Conservation (phyloP, 2,329 filamentous ascomycete genomes). For the Pyrenochaeta sp. region DNA sequence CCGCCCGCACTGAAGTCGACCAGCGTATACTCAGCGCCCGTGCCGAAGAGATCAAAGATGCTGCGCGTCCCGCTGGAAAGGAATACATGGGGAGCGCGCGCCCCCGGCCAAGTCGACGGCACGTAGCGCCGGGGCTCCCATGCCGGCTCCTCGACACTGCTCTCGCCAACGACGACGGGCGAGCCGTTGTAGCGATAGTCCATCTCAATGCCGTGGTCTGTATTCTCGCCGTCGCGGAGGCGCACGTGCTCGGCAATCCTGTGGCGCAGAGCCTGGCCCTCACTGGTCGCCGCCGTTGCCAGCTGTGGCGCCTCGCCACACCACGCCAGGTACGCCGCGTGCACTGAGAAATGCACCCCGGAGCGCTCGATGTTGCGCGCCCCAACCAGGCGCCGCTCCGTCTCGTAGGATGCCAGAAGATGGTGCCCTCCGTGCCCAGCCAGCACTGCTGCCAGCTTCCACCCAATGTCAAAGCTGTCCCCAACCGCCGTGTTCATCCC, state of each 20-base stretch:
- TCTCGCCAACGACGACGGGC: constrained; percentile 4
- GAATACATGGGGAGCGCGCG: constrained; percentile 41
- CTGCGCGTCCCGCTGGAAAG: constrained; percentile 33
- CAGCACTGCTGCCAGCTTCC: constrained; percentile 42
- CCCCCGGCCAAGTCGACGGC: constrained; percentile 41
- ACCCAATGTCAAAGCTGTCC: constrained; percentile 47
- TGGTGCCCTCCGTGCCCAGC: constrained; percentile 32
- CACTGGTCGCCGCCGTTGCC: neutral
- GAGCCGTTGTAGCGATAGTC: constrained; percentile 28
- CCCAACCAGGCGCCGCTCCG: constrained; percentile 38
- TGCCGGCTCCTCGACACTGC: constrained; percentile 6
- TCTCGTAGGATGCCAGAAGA: constrained; percentile 36
- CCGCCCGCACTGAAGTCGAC: constrained; percentile 19
- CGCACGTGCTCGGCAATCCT: constrained; percentile 14
- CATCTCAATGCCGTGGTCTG: constrained; percentile 37
- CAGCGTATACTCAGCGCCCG: constrained; percentile 25
- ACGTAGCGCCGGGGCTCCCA: constrained; percentile 25
- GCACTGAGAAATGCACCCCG: constrained; percentile 12
- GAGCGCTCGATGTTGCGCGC: constrained; percentile 33
- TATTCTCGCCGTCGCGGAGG: constrained; percentile 33
- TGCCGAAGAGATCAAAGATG: constrained; percentile 36
- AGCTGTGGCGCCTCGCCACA: neutral
- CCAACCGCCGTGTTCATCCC: constrained; percentile 50
- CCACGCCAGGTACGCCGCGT: constrained; percentile 2
- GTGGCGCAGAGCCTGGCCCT: constrained; percentile 1